phyloP scores from a whole-genome alignment of 208 protist genomes.

The Herpetomonas muscarum region DNA sequence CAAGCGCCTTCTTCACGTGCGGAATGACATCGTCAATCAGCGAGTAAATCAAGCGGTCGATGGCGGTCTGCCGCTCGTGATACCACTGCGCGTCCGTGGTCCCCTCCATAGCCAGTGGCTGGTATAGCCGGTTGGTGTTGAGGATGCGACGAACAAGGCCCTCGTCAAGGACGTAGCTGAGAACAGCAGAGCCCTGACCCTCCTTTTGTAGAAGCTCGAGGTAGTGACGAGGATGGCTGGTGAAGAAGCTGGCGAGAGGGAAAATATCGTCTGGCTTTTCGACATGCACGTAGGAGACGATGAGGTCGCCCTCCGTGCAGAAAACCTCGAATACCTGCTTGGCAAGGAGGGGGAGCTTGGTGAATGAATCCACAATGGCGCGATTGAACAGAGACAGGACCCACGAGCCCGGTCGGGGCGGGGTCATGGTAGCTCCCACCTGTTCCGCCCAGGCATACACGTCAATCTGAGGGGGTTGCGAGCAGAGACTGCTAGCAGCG shows the following conservation, averaged over 20 bases:
- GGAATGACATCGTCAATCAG: slow-evolving; percentile 54
- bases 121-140: slow-evolving; percentile 54
- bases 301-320: slow-evolving; percentile 70
- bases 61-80: slow-evolving; percentile 43
- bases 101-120: slow-evolving; percentile 2
- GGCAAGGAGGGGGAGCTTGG: slow-evolving; percentile 57
- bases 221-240: slow-evolving; percentile 64
- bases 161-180: slow-evolving; percentile 74
- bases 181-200: slow-evolving; percentile 45
- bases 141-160: slow-evolving; percentile 60
- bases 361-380: slow-evolving; percentile 77
- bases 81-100: slow-evolving; percentile 35
- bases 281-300: slow-evolving; percentile 59
- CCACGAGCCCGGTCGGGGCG: slow-evolving; percentile 25
- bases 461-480: slow-evolving; percentile 28
- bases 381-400: slow-evolving; percentile 68
- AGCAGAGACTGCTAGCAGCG: slow-evolving; percentile 43
- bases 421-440: slow-evolving; percentile 28
- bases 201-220: slow-evolving; percentile 70
- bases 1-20: slow-evolving; percentile 63
- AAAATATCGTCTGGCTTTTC: slow-evolving; percentile 53
- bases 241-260: slow-evolving; percentile 68
- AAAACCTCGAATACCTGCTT: slow-evolving; percentile 70
- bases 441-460: slow-evolving; percentile 55
- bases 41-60: slow-evolving; percentile 50